A percentile compares a stretch with the other conserved stretches of the same genome.
Conservation (phyloP, 1,284 basidiomycete genomes). For the Pseudomicrostroma phylloplanum region DNA sequence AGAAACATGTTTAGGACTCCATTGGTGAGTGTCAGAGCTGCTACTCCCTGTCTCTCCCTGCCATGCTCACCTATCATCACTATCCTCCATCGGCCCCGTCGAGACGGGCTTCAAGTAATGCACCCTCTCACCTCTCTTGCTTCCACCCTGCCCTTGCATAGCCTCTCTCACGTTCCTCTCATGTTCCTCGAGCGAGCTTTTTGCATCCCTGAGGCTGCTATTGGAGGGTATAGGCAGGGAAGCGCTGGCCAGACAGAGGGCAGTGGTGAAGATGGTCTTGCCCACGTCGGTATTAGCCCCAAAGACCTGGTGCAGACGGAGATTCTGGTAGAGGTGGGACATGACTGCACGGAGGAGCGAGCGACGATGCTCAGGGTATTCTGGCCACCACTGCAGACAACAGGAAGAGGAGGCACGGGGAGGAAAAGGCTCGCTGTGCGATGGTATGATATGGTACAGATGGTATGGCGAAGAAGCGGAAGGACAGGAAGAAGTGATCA, state of each 20-base stretch:
- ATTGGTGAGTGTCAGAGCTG: neutral
- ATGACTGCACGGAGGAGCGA: neutral
- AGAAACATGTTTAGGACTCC: neutral
- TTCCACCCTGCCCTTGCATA: neutral
- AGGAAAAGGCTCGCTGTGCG: too few species aligned
- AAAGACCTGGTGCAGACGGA: conserved; percentile 43
- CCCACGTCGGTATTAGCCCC: conserved; percentile 50
- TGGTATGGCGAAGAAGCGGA: too few species aligned
- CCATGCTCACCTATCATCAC: conserved; percentile 28
- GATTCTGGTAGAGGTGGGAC: conserved; percentile 22
- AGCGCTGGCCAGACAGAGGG: conserved; percentile 39
- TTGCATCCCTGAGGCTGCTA: neutral
- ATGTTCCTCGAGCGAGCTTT: conserved; percentile 2
- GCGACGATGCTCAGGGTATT: too few species aligned
- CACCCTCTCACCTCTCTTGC: conserved; percentile 24
- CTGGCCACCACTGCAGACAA: too few species aligned
- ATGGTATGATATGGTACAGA: too few species aligned
- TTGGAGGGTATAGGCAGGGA: conserved; percentile 10
- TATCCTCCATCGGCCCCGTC: conserved; percentile 32
- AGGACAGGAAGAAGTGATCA: too few species aligned
- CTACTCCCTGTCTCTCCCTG: too few species aligned
- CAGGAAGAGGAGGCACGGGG: too few species aligned
- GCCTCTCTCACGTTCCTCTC: neutral
- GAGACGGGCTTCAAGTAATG: conserved; percentile 48
- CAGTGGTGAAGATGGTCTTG: conserved; percentile 50